Evolutionary conservation across 805 yeast species (phyloP), one percentile per base, ranked within the genome.

Genomic region (Yamadazyma tumulicola): DNA sequence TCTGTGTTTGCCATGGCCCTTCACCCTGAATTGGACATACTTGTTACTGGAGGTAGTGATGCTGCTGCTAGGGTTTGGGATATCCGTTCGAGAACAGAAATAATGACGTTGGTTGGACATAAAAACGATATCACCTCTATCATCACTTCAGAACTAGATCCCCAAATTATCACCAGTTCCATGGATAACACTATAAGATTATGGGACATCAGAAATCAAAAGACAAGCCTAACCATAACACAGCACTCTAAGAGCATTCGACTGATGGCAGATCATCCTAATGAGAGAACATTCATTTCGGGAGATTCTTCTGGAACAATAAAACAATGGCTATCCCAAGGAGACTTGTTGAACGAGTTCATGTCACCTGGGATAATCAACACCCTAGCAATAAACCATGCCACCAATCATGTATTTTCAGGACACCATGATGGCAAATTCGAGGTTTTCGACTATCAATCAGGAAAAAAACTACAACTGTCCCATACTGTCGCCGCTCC

Each of bases 11-110:
- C 94, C 0, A 68, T 89, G 27, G 91, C 80, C 38, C 54, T 88
- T 11, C 97, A 91, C 54, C 97, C 97, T 0, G 85, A 87, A 3
- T 59, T 89, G 17, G 95, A 89, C 47, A 61, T 91, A 6, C 58
- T 88, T 10, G 85, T 83, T 6, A 83, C 95, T 3, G 98, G 88
- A 4, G 94, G 97, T 14, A 65, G 96, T 39, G 99, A 93, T 56
- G 72, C 86, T 4, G 81, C 85, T 0, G 81, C 88, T 0, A 67
- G 94, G 35, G 82, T 88, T 4, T 93, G 99, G 99, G 99, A 93
- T 57, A 81, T 93, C 37, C 70, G 98, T 39, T 76, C 95, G 0
- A 67, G 87, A 30, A 60, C 73, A 2, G 80, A 89, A 11, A 81
- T 85, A 1, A 81, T 81, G 71, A 83, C 83, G 0, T 63, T 93